Evolutionary conservation across 805 yeast genomes (phyloP), one percentile per base, ranked within the genome.

Genomic region (Pichia californica): DNA sequence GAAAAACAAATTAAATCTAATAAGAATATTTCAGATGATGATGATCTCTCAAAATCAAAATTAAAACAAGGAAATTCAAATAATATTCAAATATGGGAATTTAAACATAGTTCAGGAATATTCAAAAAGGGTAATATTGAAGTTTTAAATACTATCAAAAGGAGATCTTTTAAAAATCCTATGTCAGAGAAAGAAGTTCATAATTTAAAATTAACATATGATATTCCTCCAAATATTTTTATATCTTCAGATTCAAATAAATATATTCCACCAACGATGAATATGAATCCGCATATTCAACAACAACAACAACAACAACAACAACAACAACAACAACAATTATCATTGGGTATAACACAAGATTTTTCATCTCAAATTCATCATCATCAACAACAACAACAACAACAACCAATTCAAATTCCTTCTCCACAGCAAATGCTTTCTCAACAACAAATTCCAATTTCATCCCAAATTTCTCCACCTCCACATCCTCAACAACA

Each of bases 121-220:
- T 89, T 89, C 65, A 74, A 77, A 51, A 81, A 87, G 41, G 96
- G 96, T 33, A 93, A 88, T 59, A 63, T 78, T 14, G 93, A 81
- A 35, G 70, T 83, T 10, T 65, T 89, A 48, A 76, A 84, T 43
- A 69, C 74, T 14, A 91, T 89, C 58, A 89, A 87, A 61, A 71
- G 98, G 48, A 67, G 96, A 37, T 77, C 93, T 2, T 55, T 61
- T 38, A 60, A 57, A 28, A 61, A 59, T 37, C 47, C 56, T 13
- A 30, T 54, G 1, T 48, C 61, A 7, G 63, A 59, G 37, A 58
- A 54, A 36, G 66, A 61, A 41, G 58, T 36, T 27, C 31, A 56
- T 9, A 62, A 53, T 41, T 36, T 61, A 41, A 61, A 58, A 36
- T 38, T 42, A 20, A 44, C 51, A 2, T 46, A 42, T 35, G 49